These are phyloP conservation scores for Kodamaea fungicola DNA, from an alignment of 1,139 yeast species.

Conservation along the genomic window DNA sequence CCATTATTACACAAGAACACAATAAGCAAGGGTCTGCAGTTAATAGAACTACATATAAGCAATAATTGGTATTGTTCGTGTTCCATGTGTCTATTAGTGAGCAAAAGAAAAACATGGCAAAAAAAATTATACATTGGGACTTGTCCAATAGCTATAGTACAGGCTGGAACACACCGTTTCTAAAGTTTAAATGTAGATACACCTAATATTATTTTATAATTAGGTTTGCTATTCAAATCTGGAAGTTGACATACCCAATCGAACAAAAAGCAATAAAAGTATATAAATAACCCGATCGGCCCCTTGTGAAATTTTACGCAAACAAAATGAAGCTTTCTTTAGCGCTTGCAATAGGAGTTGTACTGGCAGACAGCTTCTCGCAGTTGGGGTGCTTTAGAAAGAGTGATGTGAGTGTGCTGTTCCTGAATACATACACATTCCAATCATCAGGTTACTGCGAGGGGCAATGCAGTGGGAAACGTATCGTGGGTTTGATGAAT, in stretches of 20 bases:
- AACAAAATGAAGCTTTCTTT: not conserved
- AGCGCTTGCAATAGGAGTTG: conserved; percentile 4
- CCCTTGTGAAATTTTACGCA: not conserved
- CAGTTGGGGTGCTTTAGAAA: conserved; percentile 34
- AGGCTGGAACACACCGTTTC: too few relatives aligned
- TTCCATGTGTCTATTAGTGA: too few relatives aligned
- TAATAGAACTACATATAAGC: too few relatives aligned
- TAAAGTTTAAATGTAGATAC: too few relatives aligned
- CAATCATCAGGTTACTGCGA: conserved; percentile 56
- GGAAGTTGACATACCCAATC: not conserved
- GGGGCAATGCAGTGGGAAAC: conserved; percentile 38
- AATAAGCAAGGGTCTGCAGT: too few relatives aligned
- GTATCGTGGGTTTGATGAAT: conserved; percentile 50
- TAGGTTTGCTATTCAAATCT: not conserved
- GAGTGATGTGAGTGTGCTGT: conserved; percentile 20
- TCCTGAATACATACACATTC: conserved; percentile 34
- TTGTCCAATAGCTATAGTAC: too few relatives aligned
- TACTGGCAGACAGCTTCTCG: conserved; percentile 20
- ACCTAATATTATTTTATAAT: too few relatives aligned
- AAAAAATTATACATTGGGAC: too few relatives aligned
- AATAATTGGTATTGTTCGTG: too few relatives aligned
- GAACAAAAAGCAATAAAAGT: not conserved
- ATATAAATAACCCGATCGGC: conserved; percentile 1
- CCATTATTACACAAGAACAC: too few relatives aligned
- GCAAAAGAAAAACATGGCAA: too few relatives aligned